A percentile compares a stretch with the other conserved stretches of the same genome.
These are phyloP conservation scores for Exophiala spinifera DNA, from an alignment of 2,329 filamentous ascomycete species.

Conservation along the genomic window DNA sequence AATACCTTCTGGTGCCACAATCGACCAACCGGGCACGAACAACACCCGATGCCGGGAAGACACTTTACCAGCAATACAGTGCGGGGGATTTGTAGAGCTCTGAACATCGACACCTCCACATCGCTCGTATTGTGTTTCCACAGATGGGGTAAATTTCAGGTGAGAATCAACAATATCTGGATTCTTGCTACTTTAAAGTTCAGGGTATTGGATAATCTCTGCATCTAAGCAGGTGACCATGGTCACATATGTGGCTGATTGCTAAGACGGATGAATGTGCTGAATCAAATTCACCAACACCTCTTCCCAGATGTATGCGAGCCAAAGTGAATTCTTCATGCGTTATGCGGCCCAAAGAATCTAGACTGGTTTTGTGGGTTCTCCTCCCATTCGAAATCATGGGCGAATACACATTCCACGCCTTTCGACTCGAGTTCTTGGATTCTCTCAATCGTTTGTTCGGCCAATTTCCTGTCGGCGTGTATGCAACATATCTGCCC, in stretches of 20 bases:
- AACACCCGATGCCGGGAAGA: no score
- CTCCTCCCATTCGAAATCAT: conserved; percentile 33
- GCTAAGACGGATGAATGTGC: no score
- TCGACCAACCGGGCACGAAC: no score
- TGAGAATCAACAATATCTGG: background rate
- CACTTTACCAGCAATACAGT: background rate
- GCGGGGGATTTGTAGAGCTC: background rate
- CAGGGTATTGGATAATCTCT: background rate
- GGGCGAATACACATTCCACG: conserved; percentile 34
- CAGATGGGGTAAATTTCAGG: background rate
- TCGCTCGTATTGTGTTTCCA: no score
- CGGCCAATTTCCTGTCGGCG: conserved; percentile 27
- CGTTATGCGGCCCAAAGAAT: conserved; percentile 18
- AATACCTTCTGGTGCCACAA: background rate
- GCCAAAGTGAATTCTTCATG: background rate
- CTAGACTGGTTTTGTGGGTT: conserved; percentile 14
- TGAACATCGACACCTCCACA: background rate
- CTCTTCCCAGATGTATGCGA: background rate
- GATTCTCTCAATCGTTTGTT: conserved; percentile 30
- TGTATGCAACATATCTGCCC: conserved; percentile 34
- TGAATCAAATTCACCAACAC: background rate
- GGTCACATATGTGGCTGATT: background rate
- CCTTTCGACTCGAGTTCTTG: conserved; percentile 21
- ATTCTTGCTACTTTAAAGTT: background rate
- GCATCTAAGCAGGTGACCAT: background rate